Evolutionary conservation across 176 grass and related monocot species (phyloP).

Genomic region (Zea luxurians): DNA sequence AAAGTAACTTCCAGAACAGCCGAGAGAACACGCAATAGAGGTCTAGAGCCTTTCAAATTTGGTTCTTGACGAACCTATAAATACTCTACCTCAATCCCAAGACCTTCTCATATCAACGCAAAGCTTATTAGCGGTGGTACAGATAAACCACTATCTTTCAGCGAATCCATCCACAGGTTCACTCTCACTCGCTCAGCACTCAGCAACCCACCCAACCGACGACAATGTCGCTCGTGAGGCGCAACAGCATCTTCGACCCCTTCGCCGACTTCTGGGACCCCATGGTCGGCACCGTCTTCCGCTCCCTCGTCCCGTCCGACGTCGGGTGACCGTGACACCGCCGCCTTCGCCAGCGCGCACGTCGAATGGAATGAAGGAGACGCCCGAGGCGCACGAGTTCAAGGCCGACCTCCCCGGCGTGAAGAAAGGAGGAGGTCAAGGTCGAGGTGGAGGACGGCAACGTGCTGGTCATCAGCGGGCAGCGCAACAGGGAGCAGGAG

Average conservation of each 20-base stretch:
- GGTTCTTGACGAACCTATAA: slow-evolving; percentile 34
- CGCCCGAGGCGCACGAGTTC: too few relatives aligned
- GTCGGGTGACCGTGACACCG: too few relatives aligned
- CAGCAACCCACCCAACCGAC: neutral
- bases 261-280: slow-evolving; percentile 57
- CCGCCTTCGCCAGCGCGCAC: too few relatives aligned
- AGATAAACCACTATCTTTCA: neutral
- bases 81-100: neutral
- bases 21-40: neutral
- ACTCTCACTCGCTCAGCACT: too few relatives aligned
- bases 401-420: too few relatives aligned
- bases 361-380: too few relatives aligned
- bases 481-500: slow-evolving; percentile 40
- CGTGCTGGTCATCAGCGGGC: slow-evolving; percentile 42
- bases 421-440: slow-evolving; percentile 40
- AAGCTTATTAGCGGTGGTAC: neutral
- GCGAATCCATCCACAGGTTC: neutral
- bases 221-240: slow-evolving; percentile 27
- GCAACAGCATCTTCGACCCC: slow-evolving; percentile 50
- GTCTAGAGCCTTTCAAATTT: neutral
- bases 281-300: slow-evolving; percentile 40
- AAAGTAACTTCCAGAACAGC: neutral
- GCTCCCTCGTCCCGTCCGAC: slow-evolving; percentile 7
- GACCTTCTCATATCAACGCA: neutral
- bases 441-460: slow-evolving; percentile 52